Base-by-base conservation (phyloP, 1,284 basidiomycete genomes). In the Sporisorium graminicola region DNA sequence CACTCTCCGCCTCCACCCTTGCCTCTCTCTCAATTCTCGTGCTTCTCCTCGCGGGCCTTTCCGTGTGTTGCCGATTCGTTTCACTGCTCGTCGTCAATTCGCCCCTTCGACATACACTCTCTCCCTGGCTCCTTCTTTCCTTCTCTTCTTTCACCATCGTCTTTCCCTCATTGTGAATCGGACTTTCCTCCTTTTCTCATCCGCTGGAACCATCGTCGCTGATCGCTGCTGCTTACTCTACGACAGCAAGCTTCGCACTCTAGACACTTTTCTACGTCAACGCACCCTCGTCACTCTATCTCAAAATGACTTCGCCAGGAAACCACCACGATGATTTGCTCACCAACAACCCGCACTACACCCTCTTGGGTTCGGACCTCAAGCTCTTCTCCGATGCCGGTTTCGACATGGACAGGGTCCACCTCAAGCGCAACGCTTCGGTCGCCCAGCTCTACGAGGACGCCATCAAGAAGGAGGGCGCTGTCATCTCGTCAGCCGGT, bases 341-440 rank as follows among this genome's bases (percentile, higher is more conserved):
- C 44, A 76, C 72, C 56, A 51, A 71, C 60, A 80, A 77, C 69
- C 80, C 82, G 10, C 77, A 82, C 65, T 82, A 82, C 71, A 62
- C 78, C 43, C 73, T 84, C 12, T 69, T 85, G 51, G 74, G 73
- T 40, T 91, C 91, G 80, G 94, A 98, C 86, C 90, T 99, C 85
- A 92, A 95, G 87, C 94, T 97, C 88, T 98, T 98, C 90, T 99
- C 97, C 58, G 93, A 98, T 88, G 96, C 97, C 73, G 96, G 96
- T 78, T 99, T 99, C 88, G 97, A 99, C 88, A 97, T 99, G 93
- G 83, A 87, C 73, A 86, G 84, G 71, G 84, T 87, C 66, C 71
- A 70, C 62, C 65, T 75, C 55, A 93, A 97, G 90, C 94, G 97
- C 87, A 99, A 99, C 84, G 95, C 95, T 9, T 91, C 96, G 43